A percentile compares a stretch with the other conserved stretches of the same genome.
Conservation (phyloP, 441 rosid species). For the Theobroma grandiflorum region DNA sequence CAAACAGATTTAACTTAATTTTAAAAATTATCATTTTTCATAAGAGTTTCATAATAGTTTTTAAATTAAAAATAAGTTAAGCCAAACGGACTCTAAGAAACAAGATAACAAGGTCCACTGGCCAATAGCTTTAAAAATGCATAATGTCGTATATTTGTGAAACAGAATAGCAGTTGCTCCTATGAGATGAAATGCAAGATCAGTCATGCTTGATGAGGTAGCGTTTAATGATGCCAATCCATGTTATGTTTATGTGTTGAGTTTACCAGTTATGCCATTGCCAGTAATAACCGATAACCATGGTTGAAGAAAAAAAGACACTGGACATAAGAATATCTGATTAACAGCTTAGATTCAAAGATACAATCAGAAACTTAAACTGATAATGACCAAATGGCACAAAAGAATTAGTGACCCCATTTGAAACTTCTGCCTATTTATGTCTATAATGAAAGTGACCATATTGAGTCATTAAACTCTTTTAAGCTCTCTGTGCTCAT, state of each 20-base stretch:
- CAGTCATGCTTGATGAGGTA: neutral
- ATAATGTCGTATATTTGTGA: neutral
- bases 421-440: neutral
- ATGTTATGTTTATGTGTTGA: no score
- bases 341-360: neutral
- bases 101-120: neutral
- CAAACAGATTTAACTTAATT: no score
- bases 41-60: no score
- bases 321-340: neutral
- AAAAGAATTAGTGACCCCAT: neutral
- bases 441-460: neutral
- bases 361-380: neutral
- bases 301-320: neutral
- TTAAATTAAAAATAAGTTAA: no score
- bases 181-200: neutral
- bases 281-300: neutral
- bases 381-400: neutral
- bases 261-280: neutral
- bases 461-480: neutral
- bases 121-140: neutral
- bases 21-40: no score
- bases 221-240: neutral
- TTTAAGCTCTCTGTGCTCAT: no score
- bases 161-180: neutral
- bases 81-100: no score